Conservation (phyloP, 495 filamentous ascomycete species). For the Penicillium turbatum region DNA sequence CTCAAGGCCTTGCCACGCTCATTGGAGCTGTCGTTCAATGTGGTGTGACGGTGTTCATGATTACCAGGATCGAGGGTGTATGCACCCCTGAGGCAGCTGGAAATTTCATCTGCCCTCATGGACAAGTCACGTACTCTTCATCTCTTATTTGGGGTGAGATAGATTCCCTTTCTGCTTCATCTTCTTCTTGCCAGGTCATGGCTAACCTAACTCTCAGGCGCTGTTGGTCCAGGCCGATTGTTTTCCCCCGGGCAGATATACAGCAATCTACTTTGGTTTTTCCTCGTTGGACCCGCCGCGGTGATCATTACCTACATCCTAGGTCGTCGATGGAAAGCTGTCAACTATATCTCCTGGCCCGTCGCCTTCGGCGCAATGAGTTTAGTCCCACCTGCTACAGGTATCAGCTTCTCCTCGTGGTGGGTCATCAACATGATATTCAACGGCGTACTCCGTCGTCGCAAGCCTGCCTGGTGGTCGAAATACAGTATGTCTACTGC, state of each 20-base stretch:
- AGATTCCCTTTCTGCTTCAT: background rate
- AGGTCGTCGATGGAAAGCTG: constrained; percentile 47
- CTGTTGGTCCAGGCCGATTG: constrained; percentile 60
- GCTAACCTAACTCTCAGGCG: constrained; percentile 24
- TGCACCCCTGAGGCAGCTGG: constrained; percentile 58
- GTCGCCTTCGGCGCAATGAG: constrained; percentile 65
- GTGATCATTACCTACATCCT: constrained; percentile 55
- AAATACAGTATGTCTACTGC: constrained; percentile 47
- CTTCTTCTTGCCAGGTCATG: background rate
- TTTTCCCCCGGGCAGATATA: constrained; percentile 69
- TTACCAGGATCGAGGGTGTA: constrained; percentile 55
- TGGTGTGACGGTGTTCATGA: constrained; percentile 60
- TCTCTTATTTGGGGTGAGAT: constrained; percentile 62
- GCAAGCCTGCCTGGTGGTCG: constrained; percentile 63
- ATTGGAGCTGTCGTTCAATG: constrained; percentile 65
- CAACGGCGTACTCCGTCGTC: constrained; percentile 55
- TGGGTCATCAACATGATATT: constrained; percentile 62
- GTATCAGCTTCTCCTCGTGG: constrained; percentile 67
- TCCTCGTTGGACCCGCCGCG: constrained; percentile 53
- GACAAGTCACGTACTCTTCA: constrained; percentile 62
- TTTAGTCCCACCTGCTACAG: constrained; percentile 61
- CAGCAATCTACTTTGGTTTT: constrained; percentile 60
- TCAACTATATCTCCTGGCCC: constrained; percentile 59
- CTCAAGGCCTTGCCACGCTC: constrained; percentile 62
- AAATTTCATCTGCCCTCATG: constrained; percentile 65